Evolutionary conservation across 305 asterid species (phyloP), one percentile per base, ranked within the genome.

Genomic region (Stenogyne calaminthoides): DNA sequence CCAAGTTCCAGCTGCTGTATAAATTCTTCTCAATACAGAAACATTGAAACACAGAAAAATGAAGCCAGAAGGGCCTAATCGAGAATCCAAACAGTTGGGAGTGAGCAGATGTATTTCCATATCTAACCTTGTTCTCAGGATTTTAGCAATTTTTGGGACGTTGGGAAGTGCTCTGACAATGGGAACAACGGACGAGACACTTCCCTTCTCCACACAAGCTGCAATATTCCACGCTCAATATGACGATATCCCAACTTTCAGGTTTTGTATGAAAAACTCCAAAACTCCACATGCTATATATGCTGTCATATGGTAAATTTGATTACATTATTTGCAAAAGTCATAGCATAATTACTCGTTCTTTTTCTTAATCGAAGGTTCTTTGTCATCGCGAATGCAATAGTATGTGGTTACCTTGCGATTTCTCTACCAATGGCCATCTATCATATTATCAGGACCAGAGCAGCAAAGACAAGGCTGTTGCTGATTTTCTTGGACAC

Each of bases 161-260:
- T 59, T 92, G 56, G 97, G 87, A 63, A 77, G 93, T 80, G 92
- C 93, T 25, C 49, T 86, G 19, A 95, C 88, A 6, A 92, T 92
- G 97, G 97, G 93, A 14, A 88, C 91, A 5, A 83, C 94, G 14
- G 77, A 83, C 34, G 80, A 92, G 73, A 83, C 90, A 7, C 97
- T 92, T 58, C 87, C n/a, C 5, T 85, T 90, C 72, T 77, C 88
- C 75, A 88, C 89, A 9, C 95, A 84, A 62, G 60, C 84, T 9
- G 65, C 84, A 51, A 71, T 82, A 39, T 92, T 87, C 82, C 88
- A 83, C 39, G 97, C 96, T 52, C 89, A 85, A 16, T 92, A 87
- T 61, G 75, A 86, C 22, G 98, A 92, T 78, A 78, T 92, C 67
- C 85, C 85, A 0, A 80, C 90, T 62, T 89, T 90, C 73, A 82